Evolutionary conservation across 495 filamentous ascomycete species (phyloP), one percentile per base, ranked within the genome.

Genomic region (Aspergillus diversus): DNA sequence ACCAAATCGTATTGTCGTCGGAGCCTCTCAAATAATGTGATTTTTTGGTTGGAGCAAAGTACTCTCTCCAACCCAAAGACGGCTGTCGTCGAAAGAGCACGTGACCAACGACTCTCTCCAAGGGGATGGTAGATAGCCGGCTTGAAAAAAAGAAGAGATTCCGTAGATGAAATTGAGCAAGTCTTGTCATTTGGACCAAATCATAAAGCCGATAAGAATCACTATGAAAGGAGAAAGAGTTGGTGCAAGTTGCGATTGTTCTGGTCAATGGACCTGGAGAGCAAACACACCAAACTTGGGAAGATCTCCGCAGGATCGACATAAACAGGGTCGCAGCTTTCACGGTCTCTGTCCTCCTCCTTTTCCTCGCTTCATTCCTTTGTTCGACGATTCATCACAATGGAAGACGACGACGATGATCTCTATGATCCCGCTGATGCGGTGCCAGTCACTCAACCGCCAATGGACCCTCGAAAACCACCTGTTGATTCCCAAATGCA

Each of bases 331-430:
- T 47, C 55, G 46, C 55, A 66, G 69, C 55, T 55, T 51, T 55
- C 21, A 57, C 70, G 52, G 47, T 57, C 59, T 53, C 66, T 64
- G 50, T 63, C 61, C 66, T 60, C 37, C 37, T 61, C 35, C 27
- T 61, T 64, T 59, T 64, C 60, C 59, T 57, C 61, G 55, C 57
- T 64, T 64, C 47, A 57, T 65, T 50, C 66, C 64, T 52, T 70
- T 64, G 64, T 60, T 50, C 55, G 51, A 37, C 21, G 33, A 57
- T 59, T 42, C 51, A 55, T 65, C 39, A 60, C 61, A 73, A 81
- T 82, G 70, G 81, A 82, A 32, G 81, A 84, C 62, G 81, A 83
- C 61, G 82, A 84, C 43, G 82, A 85, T 61, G 81, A 84, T 65
- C 79, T 85, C 27, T 85, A 84, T 60, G 82, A 81, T 61, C 80